Evolutionary conservation across 2,329 filamentous ascomycete genomes (phyloP).

Genomic region (Xylariomycetidae sp.): DNA sequence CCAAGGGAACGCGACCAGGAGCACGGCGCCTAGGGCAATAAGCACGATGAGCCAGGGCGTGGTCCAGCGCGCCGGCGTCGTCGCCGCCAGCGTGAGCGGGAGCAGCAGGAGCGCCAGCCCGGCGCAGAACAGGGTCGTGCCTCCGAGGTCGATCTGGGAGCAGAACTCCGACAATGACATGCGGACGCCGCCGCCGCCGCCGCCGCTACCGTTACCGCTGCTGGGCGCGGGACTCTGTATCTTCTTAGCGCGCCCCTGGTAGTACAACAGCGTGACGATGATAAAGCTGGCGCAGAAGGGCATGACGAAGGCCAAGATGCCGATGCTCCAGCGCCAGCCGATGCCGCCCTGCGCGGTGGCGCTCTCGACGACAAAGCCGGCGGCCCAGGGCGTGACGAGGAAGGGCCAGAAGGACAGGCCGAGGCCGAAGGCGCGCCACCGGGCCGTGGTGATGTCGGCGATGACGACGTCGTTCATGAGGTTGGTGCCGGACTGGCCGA

Average conservation of each 20-base stretch:
- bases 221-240: no score
- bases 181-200: constrained; percentile 26
- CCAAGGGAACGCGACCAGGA: constrained; percentile 37
- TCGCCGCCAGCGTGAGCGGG: constrained; percentile 40
- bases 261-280: constrained; percentile 42
- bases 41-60: constrained; percentile 41
- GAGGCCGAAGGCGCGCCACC: constrained; percentile 46
- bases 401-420: constrained; percentile 40
- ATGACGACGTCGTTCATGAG: constrained; percentile 60
- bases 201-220: no score
- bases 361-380: constrained; percentile 41
- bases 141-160: constrained; percentile 34
- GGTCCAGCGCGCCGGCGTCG: constrained; percentile 35
- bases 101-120: constrained; percentile 45
- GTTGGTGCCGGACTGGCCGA: constrained; percentile 55
- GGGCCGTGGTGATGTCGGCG: constrained; percentile 53
- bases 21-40: constrained; percentile 36
- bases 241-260: constrained; percentile 44
- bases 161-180: constrained; percentile 29
- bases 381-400: constrained; percentile 48
- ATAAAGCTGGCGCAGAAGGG: constrained; percentile 46
- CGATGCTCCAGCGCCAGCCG: constrained; percentile 54
- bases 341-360: constrained; percentile 32
- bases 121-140: constrained; percentile 40
- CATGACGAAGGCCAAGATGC: constrained; percentile 51